Evolutionary conservation across 352 stramenopile genomes (phyloP).

Genomic region (Phytophthora hibernalis): DNA sequence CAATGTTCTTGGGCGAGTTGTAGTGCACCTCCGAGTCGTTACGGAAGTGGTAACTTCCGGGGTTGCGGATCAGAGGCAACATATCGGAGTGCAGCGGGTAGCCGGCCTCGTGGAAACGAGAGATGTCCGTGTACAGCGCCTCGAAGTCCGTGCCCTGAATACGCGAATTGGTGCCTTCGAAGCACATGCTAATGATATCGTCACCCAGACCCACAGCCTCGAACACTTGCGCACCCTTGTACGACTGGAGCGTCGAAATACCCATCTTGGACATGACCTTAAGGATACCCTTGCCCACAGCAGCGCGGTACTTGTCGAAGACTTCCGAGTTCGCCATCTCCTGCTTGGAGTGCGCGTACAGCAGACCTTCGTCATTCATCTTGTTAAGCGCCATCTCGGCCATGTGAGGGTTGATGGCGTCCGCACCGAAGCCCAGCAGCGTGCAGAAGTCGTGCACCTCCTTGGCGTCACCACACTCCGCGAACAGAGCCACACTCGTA

Average conservation of each 20-base stretch:
- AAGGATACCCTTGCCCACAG: conserved; percentile 73
- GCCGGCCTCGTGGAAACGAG: conserved; percentile 90
- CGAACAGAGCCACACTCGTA: conserved; percentile 91
- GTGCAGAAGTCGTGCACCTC: conserved; percentile 97
- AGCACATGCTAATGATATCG: conserved; percentile 92
- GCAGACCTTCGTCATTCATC: conserved; percentile 94
- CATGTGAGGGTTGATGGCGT: conserved; percentile 96
- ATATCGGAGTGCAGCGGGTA: conserved; percentile 85
- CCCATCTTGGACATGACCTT: conserved; percentile 96
- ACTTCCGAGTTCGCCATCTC: conserved; percentile 66
- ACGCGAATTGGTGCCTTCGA: conserved; percentile 87
- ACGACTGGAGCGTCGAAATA: conserved; percentile 95
- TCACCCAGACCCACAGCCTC: conserved; percentile 94
- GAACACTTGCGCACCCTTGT: conserved; percentile 97
- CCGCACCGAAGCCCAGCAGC: conserved; percentile 94
- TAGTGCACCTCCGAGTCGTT: conserved; percentile 95
- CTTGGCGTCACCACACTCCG: conserved; percentile 94
- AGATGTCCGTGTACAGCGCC: conserved; percentile 95
- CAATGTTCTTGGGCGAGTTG: conserved; percentile 96
- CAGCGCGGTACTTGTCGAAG: conserved; percentile 71
- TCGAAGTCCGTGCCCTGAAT: conserved; percentile 96
- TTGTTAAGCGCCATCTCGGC: conserved; percentile 95
- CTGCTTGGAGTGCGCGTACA: conserved; percentile 66
- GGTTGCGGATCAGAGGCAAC: conserved; percentile 92
- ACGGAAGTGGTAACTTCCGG: conserved; percentile 96